These are phyloP conservation scores for Populus alba DNA, from an alignment of 345 rosid genomes.

Conservation along the genomic window DNA sequence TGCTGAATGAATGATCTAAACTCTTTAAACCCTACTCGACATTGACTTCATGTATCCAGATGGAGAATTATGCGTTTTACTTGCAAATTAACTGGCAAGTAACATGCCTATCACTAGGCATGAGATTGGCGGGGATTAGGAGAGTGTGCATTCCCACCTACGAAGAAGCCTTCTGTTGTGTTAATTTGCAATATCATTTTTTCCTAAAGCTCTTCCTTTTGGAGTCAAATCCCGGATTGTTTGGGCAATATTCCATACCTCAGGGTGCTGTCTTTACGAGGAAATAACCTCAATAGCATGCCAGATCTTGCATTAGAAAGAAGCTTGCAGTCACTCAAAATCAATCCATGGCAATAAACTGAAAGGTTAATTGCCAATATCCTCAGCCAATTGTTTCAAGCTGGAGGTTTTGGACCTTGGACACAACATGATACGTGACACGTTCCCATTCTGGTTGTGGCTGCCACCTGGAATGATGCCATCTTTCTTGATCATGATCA, in stretches of 20 bases:
- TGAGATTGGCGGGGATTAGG: no score
- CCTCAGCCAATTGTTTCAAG: not conserved
- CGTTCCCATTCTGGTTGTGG: not conserved
- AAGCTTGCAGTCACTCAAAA: not conserved
- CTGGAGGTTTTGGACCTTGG: not conserved
- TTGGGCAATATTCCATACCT: not conserved
- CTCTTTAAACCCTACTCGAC: not conserved
- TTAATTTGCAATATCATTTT: not conserved
- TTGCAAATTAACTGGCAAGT: not conserved
- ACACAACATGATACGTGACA: not conserved
- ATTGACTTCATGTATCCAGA: not conserved
- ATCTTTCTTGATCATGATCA: no score
- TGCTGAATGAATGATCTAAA: conserved; percentile 43
- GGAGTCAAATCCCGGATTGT: not conserved
- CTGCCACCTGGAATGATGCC: not conserved
- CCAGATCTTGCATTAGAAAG: not conserved
- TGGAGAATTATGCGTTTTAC: not conserved
- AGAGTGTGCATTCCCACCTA: no score
- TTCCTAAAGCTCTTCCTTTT: no score
- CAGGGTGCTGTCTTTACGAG: not conserved
- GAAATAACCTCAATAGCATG: not conserved
- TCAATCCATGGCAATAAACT: not conserved
- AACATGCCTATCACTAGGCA: not conserved
- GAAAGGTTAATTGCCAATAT: not conserved
- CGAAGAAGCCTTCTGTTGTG: not conserved